These are phyloP conservation scores for Dentipellis fragilis DNA, from an alignment of 768 basidiomycete species.

Conservation along the genomic window DNA sequence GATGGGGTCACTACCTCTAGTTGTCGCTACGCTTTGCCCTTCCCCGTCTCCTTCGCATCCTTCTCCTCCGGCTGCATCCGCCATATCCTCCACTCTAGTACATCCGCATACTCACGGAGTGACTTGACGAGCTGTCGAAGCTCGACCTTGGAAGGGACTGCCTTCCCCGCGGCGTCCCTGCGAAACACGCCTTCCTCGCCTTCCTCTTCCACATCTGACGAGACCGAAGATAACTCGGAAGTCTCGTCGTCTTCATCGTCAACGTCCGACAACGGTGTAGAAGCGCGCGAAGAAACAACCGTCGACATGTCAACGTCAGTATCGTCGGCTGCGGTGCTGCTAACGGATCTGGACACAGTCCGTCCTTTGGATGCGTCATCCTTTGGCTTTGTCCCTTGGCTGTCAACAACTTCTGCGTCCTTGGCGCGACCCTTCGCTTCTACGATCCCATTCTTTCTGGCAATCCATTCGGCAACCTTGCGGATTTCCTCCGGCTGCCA, in stretches of 20 bases:
- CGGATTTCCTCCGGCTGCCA: constrained; percentile 53
- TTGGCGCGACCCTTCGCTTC: constrained; percentile 9
- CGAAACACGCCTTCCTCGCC: constrained; percentile 8
- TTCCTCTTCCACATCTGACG: constrained; percentile 13
- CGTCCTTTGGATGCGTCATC: not conserved
- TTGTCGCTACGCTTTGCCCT: not conserved
- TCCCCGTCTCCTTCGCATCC: constrained; percentile 1
- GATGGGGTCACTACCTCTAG: constrained; percentile 4
- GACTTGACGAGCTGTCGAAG: constrained; percentile 38
- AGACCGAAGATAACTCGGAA: constrained; percentile 9
- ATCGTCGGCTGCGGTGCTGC: not conserved
- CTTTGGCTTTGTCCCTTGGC: not conserved
- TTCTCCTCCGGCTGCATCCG: constrained; percentile 21
- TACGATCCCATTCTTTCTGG: constrained; percentile 34
- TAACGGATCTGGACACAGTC: not conserved
- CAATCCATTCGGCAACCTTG: constrained; percentile 58
- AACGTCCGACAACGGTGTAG: constrained; percentile 15
- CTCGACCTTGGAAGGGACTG: constrained; percentile 22
- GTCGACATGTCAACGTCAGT: constrained; percentile 3
- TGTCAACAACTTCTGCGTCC: not conserved
- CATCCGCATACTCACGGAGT: constrained; percentile 48
- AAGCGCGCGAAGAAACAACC: constrained; percentile 4
- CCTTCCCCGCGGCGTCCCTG: constrained; percentile 7
- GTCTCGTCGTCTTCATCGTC: constrained; percentile 6
- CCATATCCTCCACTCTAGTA: constrained; percentile 48